Evolutionary conservation across 805 yeast genomes (phyloP).

Genomic region (Wickerhamomyces strasburgensis): DNA sequence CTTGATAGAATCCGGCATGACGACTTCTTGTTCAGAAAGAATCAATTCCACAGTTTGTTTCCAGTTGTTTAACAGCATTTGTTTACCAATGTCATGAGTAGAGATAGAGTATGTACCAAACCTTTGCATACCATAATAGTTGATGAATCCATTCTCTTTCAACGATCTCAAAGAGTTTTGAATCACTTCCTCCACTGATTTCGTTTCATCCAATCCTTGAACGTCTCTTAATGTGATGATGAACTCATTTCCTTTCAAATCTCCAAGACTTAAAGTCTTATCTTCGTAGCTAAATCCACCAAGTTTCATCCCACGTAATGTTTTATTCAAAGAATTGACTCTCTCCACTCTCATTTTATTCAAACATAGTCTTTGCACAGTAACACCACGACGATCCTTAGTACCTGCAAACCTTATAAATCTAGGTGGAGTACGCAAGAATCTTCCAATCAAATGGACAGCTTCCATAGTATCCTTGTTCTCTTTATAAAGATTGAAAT

Average conservation of each 20-base stretch:
- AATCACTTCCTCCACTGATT: conserved; percentile 42
- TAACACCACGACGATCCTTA: conserved; percentile 92
- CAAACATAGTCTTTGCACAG: conserved; percentile 77
- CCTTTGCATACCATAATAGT: conserved; percentile 97
- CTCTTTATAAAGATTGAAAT: conserved; percentile 82
- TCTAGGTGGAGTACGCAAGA: conserved; percentile 70
- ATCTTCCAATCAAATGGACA: conserved; percentile 65
- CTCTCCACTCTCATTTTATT: conserved; percentile 68
- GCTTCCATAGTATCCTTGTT: conserved; percentile 98
- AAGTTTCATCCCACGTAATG: conserved; percentile 68
- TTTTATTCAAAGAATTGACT: conserved; percentile 68
- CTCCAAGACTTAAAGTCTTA: conserved; percentile 67
- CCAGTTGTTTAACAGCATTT: conserved; percentile 70
- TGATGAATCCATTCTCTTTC: conserved; percentile 71
- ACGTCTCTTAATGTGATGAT: conserved; percentile 79
- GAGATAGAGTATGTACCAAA: conserved; percentile 95
- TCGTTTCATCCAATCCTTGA: conserved; percentile 29
- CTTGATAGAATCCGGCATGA: conserved; percentile 74
- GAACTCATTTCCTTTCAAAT: conserved; percentile 84
- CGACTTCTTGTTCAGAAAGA: conserved; percentile 80
- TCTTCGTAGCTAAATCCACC: conserved; percentile 75
- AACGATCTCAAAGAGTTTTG: conserved; percentile 52
- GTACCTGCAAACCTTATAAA: conserved; percentile 86
- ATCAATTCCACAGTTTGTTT: conserved; percentile 72
- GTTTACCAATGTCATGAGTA: conserved; percentile 80